A percentile compares a stretch with the other conserved stretches of the same genome.
phyloP scores from a whole-genome alignment of 116 monocot species.

The Trichopus zeylanicus region DNA sequence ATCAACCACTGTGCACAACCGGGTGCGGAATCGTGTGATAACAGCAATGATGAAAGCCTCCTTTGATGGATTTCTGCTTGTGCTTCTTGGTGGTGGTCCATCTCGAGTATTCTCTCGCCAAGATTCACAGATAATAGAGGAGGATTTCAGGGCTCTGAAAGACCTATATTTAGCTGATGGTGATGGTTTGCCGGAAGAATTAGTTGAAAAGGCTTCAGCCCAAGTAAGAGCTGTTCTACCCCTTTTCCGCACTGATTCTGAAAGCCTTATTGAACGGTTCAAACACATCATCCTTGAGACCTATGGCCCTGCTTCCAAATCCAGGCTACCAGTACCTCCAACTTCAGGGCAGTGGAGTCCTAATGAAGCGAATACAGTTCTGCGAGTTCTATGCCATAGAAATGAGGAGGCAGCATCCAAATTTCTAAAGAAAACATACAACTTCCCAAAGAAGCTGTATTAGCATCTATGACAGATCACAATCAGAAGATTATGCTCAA shows the following conservation, averaged over 20 bases:
- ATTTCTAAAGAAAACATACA: conserved; percentile 92
- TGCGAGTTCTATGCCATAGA: conserved; percentile 79
- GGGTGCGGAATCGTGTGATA: conserved; percentile 68
- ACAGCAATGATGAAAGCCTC: conserved; percentile 96
- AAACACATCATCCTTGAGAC: conserved; percentile 48
- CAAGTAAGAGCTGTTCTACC: conserved; percentile 65
- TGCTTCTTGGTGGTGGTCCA: conserved; percentile 88
- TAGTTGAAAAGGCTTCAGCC: conserved; percentile 76
- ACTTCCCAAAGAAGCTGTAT: conserved; percentile 82
- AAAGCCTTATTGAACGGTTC: conserved; percentile 63
- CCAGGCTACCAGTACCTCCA: conserved; percentile 66
- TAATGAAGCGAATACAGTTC: conserved; percentile 70
- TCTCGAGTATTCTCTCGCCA: conserved; percentile 60
- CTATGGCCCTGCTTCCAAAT: conserved; percentile 43
- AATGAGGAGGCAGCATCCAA: conserved; percentile 80
- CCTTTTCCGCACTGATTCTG: conserved; percentile 64
- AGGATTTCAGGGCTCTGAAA: conserved; percentile 73
- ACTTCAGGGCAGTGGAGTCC: conserved; percentile 91
- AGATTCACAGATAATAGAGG: conserved; percentile 72
- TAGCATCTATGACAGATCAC: not conserved
- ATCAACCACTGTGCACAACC: conserved; percentile 58
- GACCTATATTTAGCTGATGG: conserved; percentile 57
- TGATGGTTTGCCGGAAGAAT: conserved; percentile 79
- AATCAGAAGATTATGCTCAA: not conserved
- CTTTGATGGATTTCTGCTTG: conserved; percentile 89